phyloP scores from a whole-genome alignment of 1,139 yeast species.

The Nakaseomyces glabratus region DNA sequence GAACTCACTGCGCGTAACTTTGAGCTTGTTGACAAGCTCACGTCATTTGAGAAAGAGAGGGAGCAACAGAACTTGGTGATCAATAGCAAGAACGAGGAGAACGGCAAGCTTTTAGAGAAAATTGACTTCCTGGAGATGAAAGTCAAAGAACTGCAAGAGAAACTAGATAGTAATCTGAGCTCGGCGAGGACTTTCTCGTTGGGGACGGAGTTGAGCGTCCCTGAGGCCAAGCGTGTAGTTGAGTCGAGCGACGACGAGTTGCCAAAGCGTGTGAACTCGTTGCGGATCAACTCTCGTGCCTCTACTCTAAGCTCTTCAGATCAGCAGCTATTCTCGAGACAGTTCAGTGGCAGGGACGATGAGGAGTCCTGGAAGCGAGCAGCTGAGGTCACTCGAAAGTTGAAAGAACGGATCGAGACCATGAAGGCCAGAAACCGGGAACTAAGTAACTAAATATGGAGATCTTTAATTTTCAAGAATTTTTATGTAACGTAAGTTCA shows the following conservation, averaged over 20 bases:
- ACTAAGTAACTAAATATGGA: slow-evolving; percentile 1
- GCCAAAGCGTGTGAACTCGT: slow-evolving; percentile 8
- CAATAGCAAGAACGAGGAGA: background rate
- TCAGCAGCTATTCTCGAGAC: slow-evolving; percentile 2
- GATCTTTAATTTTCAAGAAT: no score
- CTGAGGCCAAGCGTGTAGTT: slow-evolving; percentile 9
- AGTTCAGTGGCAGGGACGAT: slow-evolving; percentile 2
- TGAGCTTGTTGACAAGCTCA: background rate
- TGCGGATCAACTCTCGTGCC: slow-evolving; percentile 2
- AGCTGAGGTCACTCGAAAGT: slow-evolving; percentile 77
- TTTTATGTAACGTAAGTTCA: no score
- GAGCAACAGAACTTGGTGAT: background rate
- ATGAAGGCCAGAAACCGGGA: slow-evolving; percentile 49
- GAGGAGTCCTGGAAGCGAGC: slow-evolving; percentile 61
- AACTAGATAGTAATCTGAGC: background rate
- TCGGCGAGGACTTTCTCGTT: slow-evolving; percentile 2
- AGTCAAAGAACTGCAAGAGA: slow-evolving; percentile 4
- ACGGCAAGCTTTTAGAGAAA: slow-evolving; percentile 1
- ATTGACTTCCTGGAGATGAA: slow-evolving; percentile 1
- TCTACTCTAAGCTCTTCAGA: slow-evolving; percentile 1
- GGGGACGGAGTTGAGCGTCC: slow-evolving; percentile 1
- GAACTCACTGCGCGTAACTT: background rate
- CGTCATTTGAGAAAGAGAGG: slow-evolving; percentile 1
- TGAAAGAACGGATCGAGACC: slow-evolving; percentile 78
- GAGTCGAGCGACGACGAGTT: slow-evolving; percentile 8